Evolutionary conservation across 768 basidiomycete genomes (phyloP), one percentile per base, ranked within the genome.

Genomic region (Psilocybe azurescens): DNA sequence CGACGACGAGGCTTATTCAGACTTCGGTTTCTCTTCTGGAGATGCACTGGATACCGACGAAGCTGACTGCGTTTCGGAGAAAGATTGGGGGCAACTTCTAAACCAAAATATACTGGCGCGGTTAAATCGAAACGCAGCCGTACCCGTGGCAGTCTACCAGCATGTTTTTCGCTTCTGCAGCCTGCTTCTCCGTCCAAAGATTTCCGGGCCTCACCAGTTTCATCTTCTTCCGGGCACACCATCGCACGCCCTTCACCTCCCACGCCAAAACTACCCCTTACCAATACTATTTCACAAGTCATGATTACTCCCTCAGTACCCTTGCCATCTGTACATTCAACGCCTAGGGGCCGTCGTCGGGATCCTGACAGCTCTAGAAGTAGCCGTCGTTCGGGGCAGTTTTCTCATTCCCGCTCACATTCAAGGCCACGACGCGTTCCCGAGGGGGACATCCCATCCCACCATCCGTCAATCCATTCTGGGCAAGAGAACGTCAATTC

Each of bases 161-260:
- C 89, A 18, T 90, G 86, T 74, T 93, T 93, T 72, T 90, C 89
- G 51, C 80, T 91, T 60, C 81, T 93, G 41, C 84, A 87, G 70
- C 77, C 86, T 66, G 77, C 75, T 65, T 80, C 79, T 53, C 67
- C 79, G 16, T 62, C 70, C 36, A 71, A 70, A 28, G 69, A 75
- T 53, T 65, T 72, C 53, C 73, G 74, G 67, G 60, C 77, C 49
- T 79, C 85, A 56, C 77, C 81, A 66, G 58, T 81, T 58, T 79
- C 83, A 9, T 78, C 79, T 53, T 82, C 83, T 49, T 84, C 86
- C 51, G 79, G 74, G 39, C 74, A 79, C 63, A 82, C 82, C 29
- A 74, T 79, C 63, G 73, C 79, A 39, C 84, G 82, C 29, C 76
- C 78, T 14, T 87, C 87, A 36, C 87, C 87, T 53, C 86, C 87